Conservation (phyloP, 352 stramenopile species). For the Phytophthora europaea region DNA sequence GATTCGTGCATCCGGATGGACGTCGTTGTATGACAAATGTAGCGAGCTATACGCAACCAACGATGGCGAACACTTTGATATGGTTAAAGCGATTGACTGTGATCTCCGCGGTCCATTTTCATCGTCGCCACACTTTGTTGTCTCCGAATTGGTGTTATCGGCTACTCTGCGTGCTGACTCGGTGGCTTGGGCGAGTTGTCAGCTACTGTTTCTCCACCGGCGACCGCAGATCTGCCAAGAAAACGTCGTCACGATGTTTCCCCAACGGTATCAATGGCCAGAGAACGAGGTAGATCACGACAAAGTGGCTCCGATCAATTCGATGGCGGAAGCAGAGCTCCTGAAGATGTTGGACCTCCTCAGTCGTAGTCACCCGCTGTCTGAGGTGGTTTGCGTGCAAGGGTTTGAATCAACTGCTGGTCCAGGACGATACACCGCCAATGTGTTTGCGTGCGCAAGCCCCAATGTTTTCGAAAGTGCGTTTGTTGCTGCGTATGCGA, state of each 20-base stretch:
- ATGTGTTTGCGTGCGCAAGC: conserved; percentile 55
- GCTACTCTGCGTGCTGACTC: conserved; percentile 60
- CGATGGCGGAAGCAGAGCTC: conserved; percentile 61
- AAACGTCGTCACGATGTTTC: conserved; percentile 61
- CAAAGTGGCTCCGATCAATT: conserved; percentile 48
- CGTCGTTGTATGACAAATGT: conserved; percentile 45
- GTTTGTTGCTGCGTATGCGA: conserved; percentile 52
- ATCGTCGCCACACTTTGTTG: conserved; percentile 12
- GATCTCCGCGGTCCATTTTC: conserved; percentile 19
- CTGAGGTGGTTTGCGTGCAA: conserved; percentile 50
- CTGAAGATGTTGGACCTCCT: conserved; percentile 59
- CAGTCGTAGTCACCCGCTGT: conserved; percentile 51
- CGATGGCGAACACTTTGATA: conserved; percentile 35
- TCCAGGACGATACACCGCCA: conserved; percentile 28
- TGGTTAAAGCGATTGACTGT: conserved; percentile 41
- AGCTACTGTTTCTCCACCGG: conserved; percentile 60
- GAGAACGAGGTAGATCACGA: conserved; percentile 34
- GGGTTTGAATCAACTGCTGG: conserved; percentile 49
- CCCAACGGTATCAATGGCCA: conserved; percentile 48
- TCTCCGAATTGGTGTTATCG: conserved; percentile 48
- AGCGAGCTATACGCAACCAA: conserved; percentile 40
- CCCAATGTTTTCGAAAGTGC: conserved; percentile 51
- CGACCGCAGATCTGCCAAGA: conserved; percentile 67
- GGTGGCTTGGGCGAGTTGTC: conserved; percentile 64
- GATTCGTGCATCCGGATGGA: conserved; percentile 45